These are phyloP conservation scores for Eugenia klotzschiana DNA, from an alignment of 441 rosid species.

Conservation along the genomic window DNA sequence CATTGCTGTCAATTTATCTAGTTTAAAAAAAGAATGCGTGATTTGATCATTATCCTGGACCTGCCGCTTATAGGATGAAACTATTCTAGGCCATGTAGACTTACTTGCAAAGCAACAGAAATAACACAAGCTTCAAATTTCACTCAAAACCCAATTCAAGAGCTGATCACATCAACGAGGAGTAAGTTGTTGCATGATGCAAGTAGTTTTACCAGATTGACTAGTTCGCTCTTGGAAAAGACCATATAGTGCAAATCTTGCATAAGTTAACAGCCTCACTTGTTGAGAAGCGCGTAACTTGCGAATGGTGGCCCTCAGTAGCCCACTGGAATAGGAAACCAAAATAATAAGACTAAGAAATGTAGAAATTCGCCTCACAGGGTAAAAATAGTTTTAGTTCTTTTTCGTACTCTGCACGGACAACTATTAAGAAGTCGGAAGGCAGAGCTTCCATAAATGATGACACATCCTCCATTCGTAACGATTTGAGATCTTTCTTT, in stretches of 20 bases:
- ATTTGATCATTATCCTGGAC: not conserved
- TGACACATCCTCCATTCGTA: constrained; percentile 66
- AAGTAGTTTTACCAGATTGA: constrained; percentile 25
- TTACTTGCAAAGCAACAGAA: not conserved
- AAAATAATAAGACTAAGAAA: not conserved
- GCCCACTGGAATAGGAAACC: constrained; percentile 31
- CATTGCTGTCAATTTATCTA: not conserved
- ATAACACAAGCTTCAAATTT: not conserved
- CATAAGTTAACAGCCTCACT: constrained; percentile 51
- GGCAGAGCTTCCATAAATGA: constrained; percentile 84
- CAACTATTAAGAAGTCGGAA: constrained; percentile 49
- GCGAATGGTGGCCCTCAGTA: constrained; percentile 46
- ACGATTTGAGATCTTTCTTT: constrained; percentile 49
- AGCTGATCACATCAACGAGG: not conserved
- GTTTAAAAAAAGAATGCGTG: not conserved
- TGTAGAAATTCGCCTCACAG: not conserved
- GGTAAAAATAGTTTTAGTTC: not conserved
- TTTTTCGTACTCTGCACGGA: constrained; percentile 57
- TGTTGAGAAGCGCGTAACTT: constrained; percentile 53
- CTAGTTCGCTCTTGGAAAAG: constrained; percentile 25
- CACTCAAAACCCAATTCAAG: not conserved
- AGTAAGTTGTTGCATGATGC: not conserved
- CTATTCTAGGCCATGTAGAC: not conserved
- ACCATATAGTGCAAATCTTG: constrained; percentile 49
- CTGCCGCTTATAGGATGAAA: not conserved